Evolutionary conservation across 495 filamentous ascomycete genomes (phyloP).

Genomic region (Aspergillus haitiensis): DNA sequence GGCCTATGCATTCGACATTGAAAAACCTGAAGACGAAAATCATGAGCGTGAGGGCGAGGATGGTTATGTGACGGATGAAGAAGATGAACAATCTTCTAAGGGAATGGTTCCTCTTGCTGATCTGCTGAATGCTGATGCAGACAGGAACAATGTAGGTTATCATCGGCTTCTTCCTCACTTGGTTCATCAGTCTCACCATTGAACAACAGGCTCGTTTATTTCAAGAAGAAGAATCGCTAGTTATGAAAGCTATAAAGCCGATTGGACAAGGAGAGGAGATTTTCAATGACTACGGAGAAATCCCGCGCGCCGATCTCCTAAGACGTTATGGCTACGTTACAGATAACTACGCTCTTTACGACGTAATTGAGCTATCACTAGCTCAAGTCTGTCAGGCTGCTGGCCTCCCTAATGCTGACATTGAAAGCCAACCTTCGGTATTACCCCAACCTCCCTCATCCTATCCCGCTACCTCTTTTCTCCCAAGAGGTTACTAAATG

Average conservation of each 20-base stretch:
- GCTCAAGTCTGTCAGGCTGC: conserved; percentile 53
- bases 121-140: conserved; percentile 87
- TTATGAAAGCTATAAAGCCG: conserved; percentile 64
- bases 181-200: conserved; percentile 16
- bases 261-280: conserved; percentile 76
- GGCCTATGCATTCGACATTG: conserved; percentile 92
- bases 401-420: conserved; percentile 40
- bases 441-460: conserved; percentile 29
- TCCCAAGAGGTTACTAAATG: conserved; percentile 7
- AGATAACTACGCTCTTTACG: conserved; percentile 68
- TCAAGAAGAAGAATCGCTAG: conserved; percentile 62
- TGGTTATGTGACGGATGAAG: conserved; percentile 69
- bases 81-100: conserved; percentile 63
- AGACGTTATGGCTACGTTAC: conserved; percentile 90
- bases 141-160: conserved; percentile 67
- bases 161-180: background rate
- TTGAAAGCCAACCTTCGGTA: conserved; percentile 48
- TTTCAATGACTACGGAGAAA: conserved; percentile 87
- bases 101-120: conserved; percentile 94
- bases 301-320: conserved; percentile 78
- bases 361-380: conserved; percentile 77
- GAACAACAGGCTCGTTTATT: conserved; percentile 59
- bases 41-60: conserved; percentile 56
- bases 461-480: conserved; percentile 6
- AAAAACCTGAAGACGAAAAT: conserved; percentile 53